phyloP scores from a whole-genome alignment of 495 filamentous ascomycete genomes.

The Astrothelium subdiscretum region DNA sequence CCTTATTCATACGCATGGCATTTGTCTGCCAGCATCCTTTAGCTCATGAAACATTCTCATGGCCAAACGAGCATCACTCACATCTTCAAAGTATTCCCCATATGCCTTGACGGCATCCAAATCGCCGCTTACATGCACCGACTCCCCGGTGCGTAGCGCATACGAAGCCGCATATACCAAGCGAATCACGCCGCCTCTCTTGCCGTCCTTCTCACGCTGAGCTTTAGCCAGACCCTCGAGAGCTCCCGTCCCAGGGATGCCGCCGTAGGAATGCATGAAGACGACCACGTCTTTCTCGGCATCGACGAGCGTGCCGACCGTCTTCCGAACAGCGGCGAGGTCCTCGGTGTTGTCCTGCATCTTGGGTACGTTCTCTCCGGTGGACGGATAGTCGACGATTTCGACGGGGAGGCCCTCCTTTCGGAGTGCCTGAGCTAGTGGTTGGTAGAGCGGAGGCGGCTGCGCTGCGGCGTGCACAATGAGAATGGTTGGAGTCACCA shows the following conservation, averaged over 20 bases:
- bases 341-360: slow-evolving; percentile 1
- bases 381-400: slow-evolving; percentile 8
- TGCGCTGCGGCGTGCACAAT: slow-evolving; percentile 17
- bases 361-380: slow-evolving; percentile 5
- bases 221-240: slow-evolving; percentile 27
- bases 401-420: slow-evolving; percentile 16
- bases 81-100: neutral
- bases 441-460: neutral
- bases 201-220: slow-evolving; percentile 26
- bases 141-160: slow-evolving; percentile 13
- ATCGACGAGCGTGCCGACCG: slow-evolving; percentile 1
- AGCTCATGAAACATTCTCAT: neutral
- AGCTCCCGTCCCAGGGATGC: slow-evolving; percentile 29
- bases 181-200: slow-evolving; percentile 34
- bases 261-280: slow-evolving; percentile 33
- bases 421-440: slow-evolving; percentile 6
- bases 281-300: slow-evolving; percentile 26
- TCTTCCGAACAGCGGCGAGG: neutral
- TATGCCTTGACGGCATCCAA: neutral
- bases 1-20: neutral
- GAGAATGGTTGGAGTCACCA: slow-evolving; percentile 15
- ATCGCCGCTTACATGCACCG: neutral
- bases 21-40: neutral
- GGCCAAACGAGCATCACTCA: neutral
- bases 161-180: slow-evolving; percentile 37